Base-by-base conservation (phyloP, 2,329 filamentous ascomycete genomes). In the Ophiosphaerella herpotricha region DNA sequence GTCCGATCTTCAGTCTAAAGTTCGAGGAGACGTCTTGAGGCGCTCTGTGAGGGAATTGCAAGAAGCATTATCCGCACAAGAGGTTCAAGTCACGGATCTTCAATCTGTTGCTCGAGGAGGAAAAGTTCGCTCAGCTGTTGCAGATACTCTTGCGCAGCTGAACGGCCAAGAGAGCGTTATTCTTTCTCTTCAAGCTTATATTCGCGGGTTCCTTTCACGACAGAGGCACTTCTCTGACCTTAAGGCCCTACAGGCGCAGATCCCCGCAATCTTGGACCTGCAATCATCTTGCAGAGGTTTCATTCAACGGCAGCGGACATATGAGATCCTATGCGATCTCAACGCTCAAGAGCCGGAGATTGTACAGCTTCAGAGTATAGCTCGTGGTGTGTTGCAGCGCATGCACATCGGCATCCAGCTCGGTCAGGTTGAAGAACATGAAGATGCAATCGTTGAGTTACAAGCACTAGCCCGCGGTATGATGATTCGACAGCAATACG, bases 381-480 rank as follows among this genome's bases (percentile, higher is more conserved):
- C 85, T 29, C 85, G 93, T 51, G 92, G 90, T 1, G 89, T 95
- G 81, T 80, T 96, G 56, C 78, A 89, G 35, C 85, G 94, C 39
- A 82, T 85, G 40, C 81, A 87, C 23, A 81, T 97, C 42, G 91
- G 89, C 14, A 82, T 85, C 38, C 77, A 91, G 1, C 80, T 99
- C 34, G 83, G 81, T 18, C 85, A 93, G 58, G 81, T 97, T 2
- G 90, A 96, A 51, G 87, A 87, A 45, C 85, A 95, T 55, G 92
- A 97, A 66, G 87, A 88, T n/a, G 78, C 80, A 0, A 82, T 97
- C 52, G 77, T 85, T 7, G 88, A 86, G 26, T 75, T 96, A 21
- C 92, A 97, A 72, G 81, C 91, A 5, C 80, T 84, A 5, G 84
- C 88, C 7, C 85, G 87, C 61, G 93, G 85, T 3, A 86, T 85